Conservation (phyloP, 2,329 filamentous ascomycete species). For the Sclerotinia minor region DNA sequence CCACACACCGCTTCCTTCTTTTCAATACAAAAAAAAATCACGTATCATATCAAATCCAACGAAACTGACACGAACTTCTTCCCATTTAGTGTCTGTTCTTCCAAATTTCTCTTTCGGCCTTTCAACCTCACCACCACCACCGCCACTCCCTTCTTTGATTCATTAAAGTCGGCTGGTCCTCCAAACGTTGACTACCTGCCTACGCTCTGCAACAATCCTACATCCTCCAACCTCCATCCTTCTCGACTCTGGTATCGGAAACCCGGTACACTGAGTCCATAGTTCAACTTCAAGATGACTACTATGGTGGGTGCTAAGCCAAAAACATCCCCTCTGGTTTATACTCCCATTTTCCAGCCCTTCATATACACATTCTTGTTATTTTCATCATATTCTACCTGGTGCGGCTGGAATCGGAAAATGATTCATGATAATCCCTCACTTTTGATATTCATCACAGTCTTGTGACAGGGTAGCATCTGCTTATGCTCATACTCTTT, state of each 20-base stretch:
- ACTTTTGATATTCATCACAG: conserved; percentile 30
- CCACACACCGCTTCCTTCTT: conserved; percentile 11
- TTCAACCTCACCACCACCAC: background rate
- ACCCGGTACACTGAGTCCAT: conserved; percentile 41
- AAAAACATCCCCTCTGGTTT: conserved; percentile 43
- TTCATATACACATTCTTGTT: conserved; percentile 39
- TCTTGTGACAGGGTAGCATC: conserved; percentile 33
- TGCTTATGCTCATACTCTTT: conserved; percentile 24
- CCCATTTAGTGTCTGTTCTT: conserved; percentile 17
- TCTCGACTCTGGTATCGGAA: conserved; percentile 36
- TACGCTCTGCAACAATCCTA: background rate
- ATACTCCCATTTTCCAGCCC: conserved; percentile 45
- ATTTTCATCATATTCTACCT: conserved; percentile 25
- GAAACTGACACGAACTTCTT: conserved; percentile 15
- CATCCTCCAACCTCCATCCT: conserved; percentile 11
- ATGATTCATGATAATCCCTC: conserved; percentile 15
- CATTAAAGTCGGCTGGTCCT: background rate
- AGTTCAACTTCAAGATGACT: conserved; percentile 53
- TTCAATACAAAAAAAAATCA: background rate
- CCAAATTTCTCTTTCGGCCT: background rate
- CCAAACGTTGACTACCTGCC: background rate
- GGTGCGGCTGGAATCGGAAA: conserved; percentile 24
- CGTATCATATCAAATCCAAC: background rate
- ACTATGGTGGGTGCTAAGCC: conserved; percentile 57
- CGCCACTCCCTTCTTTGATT: background rate